Base-by-base conservation (phyloP, 805 yeast genomes). In the Komagataella phaffii region DNA sequence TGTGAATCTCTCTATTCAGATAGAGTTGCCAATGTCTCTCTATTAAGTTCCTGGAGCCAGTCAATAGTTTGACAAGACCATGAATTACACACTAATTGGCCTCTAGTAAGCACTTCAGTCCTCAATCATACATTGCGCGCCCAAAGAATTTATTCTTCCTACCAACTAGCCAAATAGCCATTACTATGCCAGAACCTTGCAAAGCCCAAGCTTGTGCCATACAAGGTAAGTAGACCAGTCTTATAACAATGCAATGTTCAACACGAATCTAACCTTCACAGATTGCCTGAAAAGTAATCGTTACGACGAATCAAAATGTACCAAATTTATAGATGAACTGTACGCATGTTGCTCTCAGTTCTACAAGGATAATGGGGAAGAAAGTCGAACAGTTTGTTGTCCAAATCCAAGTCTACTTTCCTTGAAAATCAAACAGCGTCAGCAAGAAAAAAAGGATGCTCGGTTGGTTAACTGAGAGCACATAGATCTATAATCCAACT, bases 171-270 rank as follows among this genome's bases (percentile, higher is more conserved):
- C 53, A 40, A 19, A 14, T 1, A 18, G 50, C 49, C n/a, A 45
- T 49, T 6, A 50, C 50, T 23, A 45, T 45, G 30, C 43, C 55
- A 7, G 75, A 72, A 52, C 77, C 85, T 2, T 88, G 96, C 65
- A 85, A 85, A 61, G 74, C 85, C 5, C 75, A 83, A 56, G 96
- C 96, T 2, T 88, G 96, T 67, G 81, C 80, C 2, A 88, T 88
- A 45, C 95, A 87, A 64, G 72, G 83, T 78, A 62, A 23, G 79
- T 68, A 43, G 8, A 1, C 17, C 7, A 44, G 4, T 12, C 21
- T 12, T 17, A 24, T n/a, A 18, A 23, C 17, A 44, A 30, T 17
- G 17, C 21, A n/a, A n/a, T 14, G n/a, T 23, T 21, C 45, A 24
- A 1, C 40, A n/a, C 24, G 23, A 45, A 46, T 12, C 50, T 48